A percentile compares a stretch with the other conserved stretches of the same genome.
Conservation (phyloP, 2,329 filamentous ascomycete species). For the Colletotrichum sp. region DNA sequence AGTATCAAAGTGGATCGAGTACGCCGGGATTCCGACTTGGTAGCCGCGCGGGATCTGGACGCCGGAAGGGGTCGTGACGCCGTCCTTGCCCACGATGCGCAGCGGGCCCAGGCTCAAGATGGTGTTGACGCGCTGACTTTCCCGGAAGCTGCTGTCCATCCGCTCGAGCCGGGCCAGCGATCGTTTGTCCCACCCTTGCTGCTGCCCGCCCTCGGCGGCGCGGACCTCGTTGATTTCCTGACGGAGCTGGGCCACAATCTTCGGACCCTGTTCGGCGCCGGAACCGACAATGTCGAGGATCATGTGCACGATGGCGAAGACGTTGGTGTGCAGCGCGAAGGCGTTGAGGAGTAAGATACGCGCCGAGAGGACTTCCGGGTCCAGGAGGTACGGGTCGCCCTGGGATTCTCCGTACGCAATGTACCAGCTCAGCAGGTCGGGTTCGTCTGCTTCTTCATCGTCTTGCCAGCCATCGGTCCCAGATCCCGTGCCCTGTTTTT, state of each 20-base stretch:
- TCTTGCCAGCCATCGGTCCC: background rate
- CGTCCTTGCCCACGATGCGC: constrained; percentile 28
- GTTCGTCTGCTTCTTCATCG: background rate
- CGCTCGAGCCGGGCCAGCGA: constrained; percentile 38
- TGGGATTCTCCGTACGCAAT: background rate
- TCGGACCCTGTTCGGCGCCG: background rate
- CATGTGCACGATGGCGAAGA: constrained; percentile 37
- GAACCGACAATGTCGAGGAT: constrained; percentile 31
- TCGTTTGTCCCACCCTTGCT: constrained; percentile 34
- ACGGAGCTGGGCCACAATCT: constrained; percentile 40
- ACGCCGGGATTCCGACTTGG: constrained; percentile 31
- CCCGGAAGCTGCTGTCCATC: constrained; percentile 45
- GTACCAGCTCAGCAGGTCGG: background rate
- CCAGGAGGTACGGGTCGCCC: constrained; percentile 28
- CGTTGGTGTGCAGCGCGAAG: constrained; percentile 37
- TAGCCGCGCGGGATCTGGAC: constrained; percentile 33
- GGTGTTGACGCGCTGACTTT: constrained; percentile 40
- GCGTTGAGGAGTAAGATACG: constrained; percentile 25
- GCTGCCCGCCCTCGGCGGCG: constrained; percentile 25
- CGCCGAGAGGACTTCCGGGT: constrained; percentile 27
- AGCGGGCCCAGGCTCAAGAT: constrained; percentile 29
- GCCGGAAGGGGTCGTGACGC: constrained; percentile 37
- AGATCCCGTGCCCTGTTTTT: background rate
- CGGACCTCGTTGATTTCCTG: constrained; percentile 50
- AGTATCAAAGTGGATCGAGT: constrained; percentile 31